phyloP scores from a whole-genome alignment of 257 asterid genomes.

The Nicotiana noctiflora region DNA sequence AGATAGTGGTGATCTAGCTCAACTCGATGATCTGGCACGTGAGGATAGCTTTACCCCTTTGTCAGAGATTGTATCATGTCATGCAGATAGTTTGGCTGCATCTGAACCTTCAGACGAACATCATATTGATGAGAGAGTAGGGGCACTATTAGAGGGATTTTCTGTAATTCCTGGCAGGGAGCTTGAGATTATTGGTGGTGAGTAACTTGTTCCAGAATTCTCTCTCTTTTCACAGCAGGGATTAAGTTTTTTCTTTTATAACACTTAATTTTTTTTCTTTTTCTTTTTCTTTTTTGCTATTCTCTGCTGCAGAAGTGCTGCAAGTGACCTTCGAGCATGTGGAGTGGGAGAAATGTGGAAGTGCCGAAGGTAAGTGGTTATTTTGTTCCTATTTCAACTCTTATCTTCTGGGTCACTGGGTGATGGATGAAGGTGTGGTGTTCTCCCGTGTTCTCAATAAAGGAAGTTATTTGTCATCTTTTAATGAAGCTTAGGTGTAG shows the following conservation, averaged over 20 bases:
- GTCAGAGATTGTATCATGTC: slow-evolving; percentile 20
- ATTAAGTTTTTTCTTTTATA: background rate
- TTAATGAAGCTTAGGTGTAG: background rate
- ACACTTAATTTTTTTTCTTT: background rate
- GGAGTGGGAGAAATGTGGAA: slow-evolving; percentile 58
- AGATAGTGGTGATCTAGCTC: slow-evolving; percentile 46
- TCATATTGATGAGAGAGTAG: slow-evolving; percentile 71
- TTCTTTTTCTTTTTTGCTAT: slow-evolving; percentile 7
- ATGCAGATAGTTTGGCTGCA: slow-evolving; percentile 24
- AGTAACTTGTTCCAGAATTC: slow-evolving; percentile 9
- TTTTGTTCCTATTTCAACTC: slow-evolving; percentile 3
- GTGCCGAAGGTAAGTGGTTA: slow-evolving; percentile 51
- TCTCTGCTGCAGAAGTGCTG: slow-evolving; percentile 63
- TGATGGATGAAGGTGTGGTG: background rate
- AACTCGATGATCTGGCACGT: slow-evolving; percentile 21
- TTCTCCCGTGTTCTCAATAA: background rate
- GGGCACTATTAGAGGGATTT: slow-evolving; percentile 57
- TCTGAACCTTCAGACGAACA: slow-evolving; percentile 38
- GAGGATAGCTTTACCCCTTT: slow-evolving; percentile 30
- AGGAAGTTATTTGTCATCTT: background rate
- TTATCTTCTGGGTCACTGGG: background rate
- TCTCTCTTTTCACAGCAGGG: background rate
- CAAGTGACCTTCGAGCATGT: slow-evolving; percentile 45
- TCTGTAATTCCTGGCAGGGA: slow-evolving; percentile 70
- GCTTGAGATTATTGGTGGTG: slow-evolving; percentile 75